Evolutionary conservation across 2,329 filamentous ascomycete species (phyloP).

Genomic region (Fusarium globosum): DNA sequence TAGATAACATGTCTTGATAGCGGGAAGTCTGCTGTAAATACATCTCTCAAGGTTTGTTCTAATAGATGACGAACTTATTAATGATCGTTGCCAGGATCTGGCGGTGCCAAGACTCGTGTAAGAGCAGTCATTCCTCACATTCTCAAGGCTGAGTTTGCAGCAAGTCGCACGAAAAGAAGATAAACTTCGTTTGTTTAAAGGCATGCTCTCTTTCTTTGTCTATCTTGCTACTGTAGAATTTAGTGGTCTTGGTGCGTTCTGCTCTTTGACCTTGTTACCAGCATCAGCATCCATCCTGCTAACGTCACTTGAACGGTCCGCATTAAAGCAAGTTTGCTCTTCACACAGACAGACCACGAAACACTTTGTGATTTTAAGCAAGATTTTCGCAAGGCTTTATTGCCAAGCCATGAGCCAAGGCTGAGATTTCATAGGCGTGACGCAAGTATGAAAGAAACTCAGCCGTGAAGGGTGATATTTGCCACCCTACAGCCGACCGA

Average conservation of each 20-base stretch:
- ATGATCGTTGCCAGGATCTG: not conserved
- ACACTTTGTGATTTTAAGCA: not conserved
- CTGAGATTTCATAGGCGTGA: slow-evolving; percentile 26
- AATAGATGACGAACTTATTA: not conserved
- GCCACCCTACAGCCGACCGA: slow-evolving; percentile 33
- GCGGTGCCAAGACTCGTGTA: not conserved
- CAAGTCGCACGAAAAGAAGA: not conserved
- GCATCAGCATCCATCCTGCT: not conserved
- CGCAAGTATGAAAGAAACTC: slow-evolving; percentile 25
- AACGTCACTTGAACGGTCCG: not conserved
- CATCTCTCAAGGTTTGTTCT: not conserved
- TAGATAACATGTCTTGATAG: no score
- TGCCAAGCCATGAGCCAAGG: slow-evolving; percentile 28
- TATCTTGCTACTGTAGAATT: not conserved
- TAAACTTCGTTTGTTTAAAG: rapidly evolving
- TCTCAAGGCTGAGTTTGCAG: not conserved
- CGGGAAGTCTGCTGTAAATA: not conserved
- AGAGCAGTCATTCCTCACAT: not conserved
- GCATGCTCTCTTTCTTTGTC: not conserved
- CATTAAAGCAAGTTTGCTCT: not conserved
- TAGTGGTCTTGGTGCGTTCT: not conserved
- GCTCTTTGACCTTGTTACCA: not conserved
- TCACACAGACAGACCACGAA: not conserved
- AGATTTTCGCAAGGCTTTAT: slow-evolving; percentile 15
- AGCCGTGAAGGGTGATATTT: slow-evolving; percentile 10